phyloP scores from a whole-genome alignment of 1,284 basidiomycete species.

The Mycena sp. region DNA sequence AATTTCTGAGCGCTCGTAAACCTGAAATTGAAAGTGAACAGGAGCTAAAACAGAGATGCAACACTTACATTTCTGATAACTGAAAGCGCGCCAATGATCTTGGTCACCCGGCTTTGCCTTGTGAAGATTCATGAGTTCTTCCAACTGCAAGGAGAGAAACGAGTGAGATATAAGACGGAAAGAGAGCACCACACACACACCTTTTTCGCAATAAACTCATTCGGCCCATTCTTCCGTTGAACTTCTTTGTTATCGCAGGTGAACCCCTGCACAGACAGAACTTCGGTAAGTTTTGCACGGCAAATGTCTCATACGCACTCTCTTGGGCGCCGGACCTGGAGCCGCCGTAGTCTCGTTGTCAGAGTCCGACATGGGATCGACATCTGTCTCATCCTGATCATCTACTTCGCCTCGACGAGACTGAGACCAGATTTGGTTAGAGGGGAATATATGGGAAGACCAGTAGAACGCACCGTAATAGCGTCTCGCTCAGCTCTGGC shows the following conservation, averaged over 20 bases:
- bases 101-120: conserved; percentile 63
- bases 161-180: background rate
- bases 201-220: conserved; percentile 54
- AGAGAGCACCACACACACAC: background rate
- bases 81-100: conserved; percentile 69
- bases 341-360: conserved; percentile 32
- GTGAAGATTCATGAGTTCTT: conserved; percentile 69
- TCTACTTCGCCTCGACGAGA: conserved; percentile 8
- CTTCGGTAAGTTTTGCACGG: background rate
- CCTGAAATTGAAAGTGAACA: conserved; percentile 48
- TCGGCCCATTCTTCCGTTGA: conserved; percentile 32
- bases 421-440: conserved; percentile 1
- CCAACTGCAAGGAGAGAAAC: conserved; percentile 53
- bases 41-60: background rate
- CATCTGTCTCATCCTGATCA: conserved; percentile 9
- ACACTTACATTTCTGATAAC: conserved; percentile 67
- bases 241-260: conserved; percentile 63
- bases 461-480: conserved; percentile 47
- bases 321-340: conserved; percentile 30
- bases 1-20: conserved; percentile 60
- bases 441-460: conserved; percentile 16
- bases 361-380: conserved; percentile 15
- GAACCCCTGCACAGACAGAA: conserved; percentile 54
- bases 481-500: conserved; percentile 61
- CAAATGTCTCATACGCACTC: conserved; percentile 31